Conservation (phyloP, 2,329 filamentous ascomycete species). For the Polychaeton citri region DNA sequence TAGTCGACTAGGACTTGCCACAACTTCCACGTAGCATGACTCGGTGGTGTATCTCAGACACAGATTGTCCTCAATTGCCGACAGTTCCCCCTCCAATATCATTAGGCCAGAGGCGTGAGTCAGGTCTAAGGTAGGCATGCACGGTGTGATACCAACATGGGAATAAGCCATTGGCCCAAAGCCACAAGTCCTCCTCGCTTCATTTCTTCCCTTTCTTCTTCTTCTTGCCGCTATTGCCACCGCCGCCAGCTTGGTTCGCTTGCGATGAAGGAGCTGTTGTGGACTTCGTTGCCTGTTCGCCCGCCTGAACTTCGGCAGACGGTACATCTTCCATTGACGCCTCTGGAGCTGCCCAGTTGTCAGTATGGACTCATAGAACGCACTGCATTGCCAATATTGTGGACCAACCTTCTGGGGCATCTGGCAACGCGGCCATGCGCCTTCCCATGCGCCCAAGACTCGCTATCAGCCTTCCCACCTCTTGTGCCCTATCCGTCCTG, state of each 20-base stretch:
- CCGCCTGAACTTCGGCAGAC: conserved; percentile 14
- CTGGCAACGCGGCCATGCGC: conserved; percentile 39
- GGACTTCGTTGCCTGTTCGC: no score
- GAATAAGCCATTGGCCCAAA: no score
- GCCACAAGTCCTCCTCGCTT: no score
- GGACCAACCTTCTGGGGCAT: conserved; percentile 24
- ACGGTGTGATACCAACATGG: no score
- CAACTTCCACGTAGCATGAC: no score
- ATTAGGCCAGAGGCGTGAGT: no score
- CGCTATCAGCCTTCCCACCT: conserved; percentile 71
- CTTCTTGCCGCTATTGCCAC: conserved; percentile 31
- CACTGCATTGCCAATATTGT: background rate
- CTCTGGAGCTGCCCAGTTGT: conserved; percentile 11
- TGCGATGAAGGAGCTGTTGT: conserved; percentile 4
- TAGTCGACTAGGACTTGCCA: no score
- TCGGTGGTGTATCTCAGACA: no score
- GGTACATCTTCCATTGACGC: conserved; percentile 18
- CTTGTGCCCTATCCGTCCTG: conserved; percentile 76
- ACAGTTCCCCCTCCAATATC: no score
- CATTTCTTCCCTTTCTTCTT: conserved; percentile 40
- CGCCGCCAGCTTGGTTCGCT: conserved; percentile 9
- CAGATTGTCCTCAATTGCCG: no score
- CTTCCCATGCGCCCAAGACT: conserved; percentile 64
- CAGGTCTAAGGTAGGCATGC: no score
- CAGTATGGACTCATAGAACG: background rate